These are phyloP conservation scores for Botrytis byssoidea DNA, from an alignment of 2,329 filamentous ascomycete species.

Conservation along the genomic window DNA sequence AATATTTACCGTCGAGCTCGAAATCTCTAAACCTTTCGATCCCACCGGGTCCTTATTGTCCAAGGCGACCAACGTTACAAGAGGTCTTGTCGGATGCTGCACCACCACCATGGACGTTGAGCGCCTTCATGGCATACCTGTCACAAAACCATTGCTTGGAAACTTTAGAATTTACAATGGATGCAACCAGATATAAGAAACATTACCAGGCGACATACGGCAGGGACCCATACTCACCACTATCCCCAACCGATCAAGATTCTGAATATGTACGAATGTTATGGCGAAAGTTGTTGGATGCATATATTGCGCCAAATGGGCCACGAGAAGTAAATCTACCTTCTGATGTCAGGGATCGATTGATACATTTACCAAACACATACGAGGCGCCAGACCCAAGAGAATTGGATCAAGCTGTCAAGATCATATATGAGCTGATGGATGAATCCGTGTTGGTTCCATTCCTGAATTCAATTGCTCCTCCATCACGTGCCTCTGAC, in stretches of 20 bases:
- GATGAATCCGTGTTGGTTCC: conserved; percentile 93
- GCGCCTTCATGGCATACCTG: conserved; percentile 92
- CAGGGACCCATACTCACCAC: conserved; percentile 45
- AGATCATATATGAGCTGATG: conserved; percentile 93
- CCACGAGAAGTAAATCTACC: conserved; percentile 90
- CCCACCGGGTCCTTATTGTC: conserved; percentile 49
- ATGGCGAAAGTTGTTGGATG: conserved; percentile 85
- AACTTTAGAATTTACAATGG: conserved; percentile 94
- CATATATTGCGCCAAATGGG: conserved; percentile 84
- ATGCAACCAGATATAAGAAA: conserved; percentile 77
- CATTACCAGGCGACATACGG: conserved; percentile 44
- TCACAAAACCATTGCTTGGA: conserved; percentile 97
- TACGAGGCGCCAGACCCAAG: conserved; percentile 69
- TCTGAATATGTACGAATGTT: conserved; percentile 66
- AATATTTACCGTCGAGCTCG: conserved; percentile 41
- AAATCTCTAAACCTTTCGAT: conserved; percentile 49
- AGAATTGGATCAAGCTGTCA: conserved; percentile 76
- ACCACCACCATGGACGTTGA: conserved; percentile 83
- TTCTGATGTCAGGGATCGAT: conserved; percentile 75
- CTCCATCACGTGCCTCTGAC: conserved; percentile 31
- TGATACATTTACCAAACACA: conserved; percentile 63
- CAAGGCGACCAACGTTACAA: conserved; percentile 68
- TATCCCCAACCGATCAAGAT: conserved; percentile 37
- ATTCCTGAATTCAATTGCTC: conserved; percentile 65
- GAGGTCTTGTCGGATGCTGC: conserved; percentile 88